phyloP scores from a whole-genome alignment of 2,329 filamentous ascomycete genomes.

The Fusarium sacchari region DNA sequence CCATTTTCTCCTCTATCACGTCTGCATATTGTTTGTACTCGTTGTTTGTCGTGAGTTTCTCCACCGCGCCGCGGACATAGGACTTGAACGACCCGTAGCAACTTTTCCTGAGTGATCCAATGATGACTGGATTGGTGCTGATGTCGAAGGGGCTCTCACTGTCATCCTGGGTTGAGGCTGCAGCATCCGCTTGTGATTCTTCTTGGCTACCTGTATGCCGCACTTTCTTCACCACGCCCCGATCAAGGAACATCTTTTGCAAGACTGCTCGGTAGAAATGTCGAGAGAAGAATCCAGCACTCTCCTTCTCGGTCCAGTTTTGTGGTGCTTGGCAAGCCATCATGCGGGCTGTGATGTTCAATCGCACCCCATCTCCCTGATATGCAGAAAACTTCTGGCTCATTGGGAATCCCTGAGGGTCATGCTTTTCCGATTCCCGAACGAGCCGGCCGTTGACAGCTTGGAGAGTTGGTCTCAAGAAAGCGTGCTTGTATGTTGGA shows the following conservation, averaged over 20 bases:
- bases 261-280: conserved; percentile 93
- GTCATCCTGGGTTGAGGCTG: conserved; percentile 27
- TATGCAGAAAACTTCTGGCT: conserved; percentile 74
- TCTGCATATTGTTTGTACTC: conserved; percentile 68
- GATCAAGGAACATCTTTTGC: conserved; percentile 91
- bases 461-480: conserved; percentile 75
- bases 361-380: conserved; percentile 71
- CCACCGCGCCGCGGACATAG: conserved; percentile 84
- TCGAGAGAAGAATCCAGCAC: conserved; percentile 86
- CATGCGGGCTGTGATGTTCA: conserved; percentile 97
- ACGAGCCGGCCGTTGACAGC: conserved; percentile 74
- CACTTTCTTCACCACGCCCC: conserved; percentile 75
- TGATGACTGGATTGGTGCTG: conserved; percentile 82
- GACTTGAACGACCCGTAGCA: conserved; percentile 79
- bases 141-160: conserved; percentile 58
- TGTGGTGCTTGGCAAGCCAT: conserved; percentile 96
- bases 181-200: conserved; percentile 37
- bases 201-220: conserved; percentile 50
- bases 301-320: conserved; percentile 88
- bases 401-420: conserved; percentile 95
- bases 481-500: conserved; percentile 85
- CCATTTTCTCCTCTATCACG: conserved; percentile 73
- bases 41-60: conserved; percentile 72
- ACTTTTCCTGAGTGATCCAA: conserved; percentile 83
- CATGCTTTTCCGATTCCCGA: conserved; percentile 75